Percentiles rank a stretch among this genome's conserved stretches.
phyloP scores from a whole-genome alignment of 345 rosid species.

The Eutrema japonicum region DNA sequence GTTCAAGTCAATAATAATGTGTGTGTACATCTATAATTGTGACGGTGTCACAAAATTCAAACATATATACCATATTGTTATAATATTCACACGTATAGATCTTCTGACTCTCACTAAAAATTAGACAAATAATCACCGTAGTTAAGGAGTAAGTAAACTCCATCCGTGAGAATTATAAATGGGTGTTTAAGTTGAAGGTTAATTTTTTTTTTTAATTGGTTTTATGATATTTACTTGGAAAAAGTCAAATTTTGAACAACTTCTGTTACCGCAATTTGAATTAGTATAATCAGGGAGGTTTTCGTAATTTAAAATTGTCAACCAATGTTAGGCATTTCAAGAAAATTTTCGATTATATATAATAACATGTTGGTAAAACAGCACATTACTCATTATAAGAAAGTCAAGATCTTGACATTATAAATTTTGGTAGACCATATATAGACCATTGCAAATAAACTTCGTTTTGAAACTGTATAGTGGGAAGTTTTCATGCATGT shows the following conservation, averaged over 20 bases:
- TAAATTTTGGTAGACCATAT: constrained; percentile 22
- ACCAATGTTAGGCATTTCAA: constrained; percentile 44
- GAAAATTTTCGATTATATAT: constrained; percentile 15
- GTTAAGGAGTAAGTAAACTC: constrained; percentile 2
- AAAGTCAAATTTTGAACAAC: constrained; percentile 27
- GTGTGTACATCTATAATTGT: constrained; percentile 27
- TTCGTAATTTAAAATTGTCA: constrained; percentile 38
- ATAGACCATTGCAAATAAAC: constrained; percentile 30
- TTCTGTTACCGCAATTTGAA: constrained; percentile 21
- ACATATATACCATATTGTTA: constrained; percentile 40
- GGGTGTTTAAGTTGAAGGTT: constrained; percentile 14
- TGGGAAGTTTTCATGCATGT: constrained; percentile 26
- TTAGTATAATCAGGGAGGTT: constrained; percentile 23
- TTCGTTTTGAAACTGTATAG: constrained; percentile 21
- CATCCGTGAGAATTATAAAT: constrained; percentile 11
- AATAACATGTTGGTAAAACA: constrained; percentile 40
- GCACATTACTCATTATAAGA: constrained; percentile 28
- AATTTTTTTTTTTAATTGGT: neutral
- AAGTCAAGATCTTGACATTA: constrained; percentile 37
- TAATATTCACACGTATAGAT: constrained; percentile 28
- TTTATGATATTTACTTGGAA: constrained; percentile 9
- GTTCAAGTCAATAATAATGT: constrained; percentile 38
- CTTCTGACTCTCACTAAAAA: neutral
- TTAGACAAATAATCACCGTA: constrained; percentile 11
- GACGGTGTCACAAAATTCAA: constrained; percentile 40